phyloP scores from a whole-genome alignment of 2,329 filamentous ascomycete species.

The Macrophomina tecta region DNA sequence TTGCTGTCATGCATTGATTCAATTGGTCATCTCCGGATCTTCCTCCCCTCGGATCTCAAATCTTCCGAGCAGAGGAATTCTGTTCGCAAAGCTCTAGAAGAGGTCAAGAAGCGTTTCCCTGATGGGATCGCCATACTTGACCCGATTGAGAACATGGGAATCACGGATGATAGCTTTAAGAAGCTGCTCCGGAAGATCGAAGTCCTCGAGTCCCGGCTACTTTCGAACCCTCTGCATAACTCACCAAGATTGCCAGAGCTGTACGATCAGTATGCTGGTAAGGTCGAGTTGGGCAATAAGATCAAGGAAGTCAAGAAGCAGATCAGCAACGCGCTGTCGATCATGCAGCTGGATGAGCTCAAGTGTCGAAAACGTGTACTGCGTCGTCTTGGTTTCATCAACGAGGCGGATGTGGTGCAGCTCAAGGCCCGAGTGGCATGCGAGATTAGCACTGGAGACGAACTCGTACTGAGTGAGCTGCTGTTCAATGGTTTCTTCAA shows the following conservation, averaged over 20 bases:
- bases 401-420: slow-evolving; percentile 93
- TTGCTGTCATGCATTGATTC: slow-evolving; percentile 84
- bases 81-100: slow-evolving; percentile 71
- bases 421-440: slow-evolving; percentile 97
- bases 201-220: slow-evolving; percentile 86
- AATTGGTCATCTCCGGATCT: slow-evolving; percentile 82
- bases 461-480: slow-evolving; percentile 89
- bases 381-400: slow-evolving; percentile 92
- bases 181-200: slow-evolving; percentile 93
- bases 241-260: slow-evolving; percentile 83
- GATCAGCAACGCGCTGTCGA: slow-evolving; percentile 81
- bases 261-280: slow-evolving; percentile 85
- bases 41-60: slow-evolving; percentile 78
- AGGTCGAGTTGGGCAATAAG: slow-evolving; percentile 75
- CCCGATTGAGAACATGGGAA: slow-evolving; percentile 95
- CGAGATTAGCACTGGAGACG: slow-evolving; percentile 96
- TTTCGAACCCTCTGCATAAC: slow-evolving; percentile 89
- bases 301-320: slow-evolving; percentile 90
- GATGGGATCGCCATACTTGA: slow-evolving; percentile 90
- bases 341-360: slow-evolving; percentile 93
- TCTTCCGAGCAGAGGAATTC: slow-evolving; percentile 71
- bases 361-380: slow-evolving; percentile 96
- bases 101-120: slow-evolving; percentile 86
- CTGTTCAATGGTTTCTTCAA: slow-evolving; percentile 99
- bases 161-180: slow-evolving; percentile 91